These are phyloP conservation scores for Aspergillus steynii DNA, from an alignment of 495 filamentous ascomycete genomes.

Conservation along the genomic window DNA sequence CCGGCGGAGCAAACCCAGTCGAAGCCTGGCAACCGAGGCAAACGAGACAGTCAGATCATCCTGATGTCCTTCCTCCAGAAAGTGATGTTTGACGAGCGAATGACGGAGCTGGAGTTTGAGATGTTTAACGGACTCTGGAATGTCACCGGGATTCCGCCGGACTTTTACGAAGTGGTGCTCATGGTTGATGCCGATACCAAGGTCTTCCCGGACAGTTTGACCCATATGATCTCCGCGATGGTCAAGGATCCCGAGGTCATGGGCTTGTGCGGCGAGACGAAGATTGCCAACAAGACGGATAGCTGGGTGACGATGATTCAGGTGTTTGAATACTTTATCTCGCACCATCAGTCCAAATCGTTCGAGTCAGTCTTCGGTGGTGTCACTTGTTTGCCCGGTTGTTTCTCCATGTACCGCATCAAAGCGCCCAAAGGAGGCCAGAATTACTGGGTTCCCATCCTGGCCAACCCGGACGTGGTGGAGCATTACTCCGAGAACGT, in stretches of 20 bases:
- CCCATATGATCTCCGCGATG: constrained; percentile 99
- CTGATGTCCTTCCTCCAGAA: constrained; percentile 99
- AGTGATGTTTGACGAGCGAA: constrained; percentile 99
- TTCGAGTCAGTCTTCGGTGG: constrained; percentile 99
- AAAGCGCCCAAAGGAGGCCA: constrained; percentile 98
- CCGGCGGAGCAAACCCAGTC: constrained; percentile 75
- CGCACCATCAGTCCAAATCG: constrained; percentile 92
- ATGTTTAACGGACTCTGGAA: constrained; percentile 99
- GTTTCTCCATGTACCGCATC: constrained; percentile 99
- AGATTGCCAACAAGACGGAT: constrained; percentile 96
- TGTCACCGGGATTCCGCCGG: constrained; percentile 93
- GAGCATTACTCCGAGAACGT: constrained; percentile 99
- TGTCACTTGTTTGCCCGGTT: constrained; percentile 98
- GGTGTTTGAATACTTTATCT: constrained; percentile 99
- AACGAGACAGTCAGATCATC: constrained; percentile 98
- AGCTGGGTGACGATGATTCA: constrained; percentile 98
- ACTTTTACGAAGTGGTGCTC: constrained; percentile 95
- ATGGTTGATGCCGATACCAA: constrained; percentile 99
- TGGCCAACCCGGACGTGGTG: constrained; percentile 97
- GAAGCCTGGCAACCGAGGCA: constrained; percentile 96
- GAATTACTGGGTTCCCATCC: constrained; percentile 99
- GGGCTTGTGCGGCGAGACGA: constrained; percentile 98
- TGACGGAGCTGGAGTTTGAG: constrained; percentile 99
- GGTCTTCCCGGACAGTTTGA: constrained; percentile 96
- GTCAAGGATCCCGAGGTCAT: constrained; percentile 99